Conservation (phyloP, 1,284 basidiomycete genomes). For the Heterobasidion annosum region DNA sequence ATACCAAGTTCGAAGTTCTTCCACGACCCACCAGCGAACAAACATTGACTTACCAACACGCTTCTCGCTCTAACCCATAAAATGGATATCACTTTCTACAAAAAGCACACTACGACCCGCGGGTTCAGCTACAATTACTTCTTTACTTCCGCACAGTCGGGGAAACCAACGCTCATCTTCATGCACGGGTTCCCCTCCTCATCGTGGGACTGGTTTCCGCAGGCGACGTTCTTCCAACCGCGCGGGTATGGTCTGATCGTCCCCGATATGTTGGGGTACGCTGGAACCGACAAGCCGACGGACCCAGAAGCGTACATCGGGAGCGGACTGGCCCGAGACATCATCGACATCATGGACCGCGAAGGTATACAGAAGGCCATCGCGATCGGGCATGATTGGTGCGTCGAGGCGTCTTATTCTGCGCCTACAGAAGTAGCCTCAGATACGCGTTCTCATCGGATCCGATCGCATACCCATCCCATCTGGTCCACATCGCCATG, state of each 20-base stretch:
- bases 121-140: constrained; percentile 29
- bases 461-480: not conserved
- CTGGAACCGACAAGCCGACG: constrained; percentile 38
- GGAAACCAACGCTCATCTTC: constrained; percentile 31
- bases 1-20: no score
- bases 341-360: constrained; percentile 35
- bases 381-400: constrained; percentile 43
- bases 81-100: not conserved
- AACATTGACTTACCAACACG: no score
- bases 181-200: constrained; percentile 41
- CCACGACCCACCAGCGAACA: no score
- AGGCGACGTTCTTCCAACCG: constrained; percentile 32
- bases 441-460: no score
- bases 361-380: constrained; percentile 27
- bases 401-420: constrained; percentile 6
- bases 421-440: no score
- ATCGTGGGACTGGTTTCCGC: constrained; percentile 35
- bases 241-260: constrained; percentile 40
- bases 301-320: constrained; percentile 28
- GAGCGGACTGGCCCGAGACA: constrained; percentile 29
- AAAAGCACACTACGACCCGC: constrained; percentile 19
- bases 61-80: not conserved
- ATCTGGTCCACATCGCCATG: not conserved
- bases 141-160: constrained; percentile 14
- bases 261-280: constrained; percentile 47